Evolutionary conservation across 2,329 filamentous ascomycete species (phyloP).

Genomic region (Hirsutella thompsonii): DNA sequence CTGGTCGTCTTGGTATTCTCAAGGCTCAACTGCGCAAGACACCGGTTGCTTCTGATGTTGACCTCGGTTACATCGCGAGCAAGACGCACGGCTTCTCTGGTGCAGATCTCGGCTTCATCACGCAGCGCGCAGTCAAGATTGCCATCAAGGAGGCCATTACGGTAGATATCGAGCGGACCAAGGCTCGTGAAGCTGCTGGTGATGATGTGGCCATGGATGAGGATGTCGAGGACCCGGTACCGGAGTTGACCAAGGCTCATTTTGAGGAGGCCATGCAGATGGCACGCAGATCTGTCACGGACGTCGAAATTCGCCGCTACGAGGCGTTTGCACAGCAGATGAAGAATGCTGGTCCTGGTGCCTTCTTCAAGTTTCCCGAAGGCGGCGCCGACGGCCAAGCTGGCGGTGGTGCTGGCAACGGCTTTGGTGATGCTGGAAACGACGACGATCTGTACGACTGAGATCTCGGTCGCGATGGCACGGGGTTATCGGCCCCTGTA

Average conservation of each 20-base stretch:
- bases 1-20: constrained; percentile 78
- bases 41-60: constrained; percentile 74
- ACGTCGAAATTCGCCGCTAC: constrained; percentile 95
- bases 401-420: constrained; percentile 42
- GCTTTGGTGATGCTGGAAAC: constrained; percentile 77
- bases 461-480: constrained; percentile 16
- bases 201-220: constrained; percentile 62
- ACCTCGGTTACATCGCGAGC: constrained; percentile 82
- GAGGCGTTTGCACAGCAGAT: constrained; percentile 98
- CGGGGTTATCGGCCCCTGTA: constrained; percentile 24
- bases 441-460: constrained; percentile 98
- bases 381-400: constrained; percentile 55
- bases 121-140: constrained; percentile 96
- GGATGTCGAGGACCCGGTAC: constrained; percentile 81
- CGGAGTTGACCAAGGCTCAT: constrained; percentile 88
- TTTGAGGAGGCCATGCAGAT: constrained; percentile 98
- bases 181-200: constrained; percentile 76
- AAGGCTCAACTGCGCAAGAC: constrained; percentile 97
- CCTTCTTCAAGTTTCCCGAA: constrained; percentile 94
- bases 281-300: constrained; percentile 84
- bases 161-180: constrained; percentile 75
- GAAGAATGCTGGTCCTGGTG: constrained; percentile 93
- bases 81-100: constrained; percentile 99
- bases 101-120: constrained; percentile 98
- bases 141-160: constrained; percentile 96